Percentiles rank a stretch among this genome's conserved stretches.
Evolutionary conservation across 169 alveolate species (phyloP).

Genomic region (Plasmodium blacklocki): DNA sequence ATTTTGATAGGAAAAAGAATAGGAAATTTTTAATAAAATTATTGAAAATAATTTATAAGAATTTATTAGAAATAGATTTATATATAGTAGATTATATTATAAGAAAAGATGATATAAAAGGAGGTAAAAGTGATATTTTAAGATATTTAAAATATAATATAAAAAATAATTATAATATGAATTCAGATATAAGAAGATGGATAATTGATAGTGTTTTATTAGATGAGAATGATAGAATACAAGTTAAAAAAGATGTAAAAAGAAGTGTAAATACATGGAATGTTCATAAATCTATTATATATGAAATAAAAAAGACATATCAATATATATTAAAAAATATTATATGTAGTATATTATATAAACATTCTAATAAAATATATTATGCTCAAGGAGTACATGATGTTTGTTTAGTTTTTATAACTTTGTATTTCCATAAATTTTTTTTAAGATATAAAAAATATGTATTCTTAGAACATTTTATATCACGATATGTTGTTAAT

Average conservation of each 20-base stretch:
- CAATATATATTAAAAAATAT: conserved; percentile 73
- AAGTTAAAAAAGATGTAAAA: conserved; percentile 69
- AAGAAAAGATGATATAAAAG: conserved; percentile 19
- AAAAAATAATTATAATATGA: conserved; percentile 51
- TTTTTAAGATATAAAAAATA: conserved; percentile 59
- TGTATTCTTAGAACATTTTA: conserved; percentile 65
- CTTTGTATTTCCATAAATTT: conserved; percentile 56
- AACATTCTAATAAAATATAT: conserved; percentile 64
- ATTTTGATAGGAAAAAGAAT: conserved; percentile 33
- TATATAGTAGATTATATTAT: conserved; percentile 64
- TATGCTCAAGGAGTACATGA: conserved; percentile 76
- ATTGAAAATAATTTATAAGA: conserved; percentile 48
- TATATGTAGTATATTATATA: conserved; percentile 70
- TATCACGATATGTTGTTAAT: conserved; percentile 41
- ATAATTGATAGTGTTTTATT: conserved; percentile 60
- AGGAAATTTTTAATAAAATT: conserved; percentile 55
- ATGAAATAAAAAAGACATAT: conserved; percentile 68
- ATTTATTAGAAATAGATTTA: conserved; percentile 48
- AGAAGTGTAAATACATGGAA: conserved; percentile 75
- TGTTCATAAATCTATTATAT: conserved; percentile 50
- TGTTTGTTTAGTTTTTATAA: conserved; percentile 74
- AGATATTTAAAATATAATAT: conserved; percentile 57
- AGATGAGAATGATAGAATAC: conserved; percentile 61
- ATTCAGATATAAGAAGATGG: conserved; percentile 55
- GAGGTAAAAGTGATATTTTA: conserved; percentile 3